phyloP scores from a whole-genome alignment of 495 filamentous ascomycete genomes.

The Daldinia loculata region DNA sequence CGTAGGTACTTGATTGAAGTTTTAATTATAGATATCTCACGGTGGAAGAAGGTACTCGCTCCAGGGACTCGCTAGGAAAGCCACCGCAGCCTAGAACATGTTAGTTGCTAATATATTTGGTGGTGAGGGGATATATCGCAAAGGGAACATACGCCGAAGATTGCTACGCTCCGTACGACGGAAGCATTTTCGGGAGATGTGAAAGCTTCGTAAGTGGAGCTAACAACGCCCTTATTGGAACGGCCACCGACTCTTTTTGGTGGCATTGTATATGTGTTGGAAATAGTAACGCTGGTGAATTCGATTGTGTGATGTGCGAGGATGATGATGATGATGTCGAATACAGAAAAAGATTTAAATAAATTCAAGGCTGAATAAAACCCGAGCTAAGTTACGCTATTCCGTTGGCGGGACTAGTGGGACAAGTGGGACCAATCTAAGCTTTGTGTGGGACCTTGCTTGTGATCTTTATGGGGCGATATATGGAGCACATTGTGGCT shows the following conservation, averaged over 20 bases:
- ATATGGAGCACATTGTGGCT: slow-evolving; percentile 3
- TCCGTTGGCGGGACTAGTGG: neutral
- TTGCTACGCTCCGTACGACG: slow-evolving; percentile 73
- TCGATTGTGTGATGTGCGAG: neutral
- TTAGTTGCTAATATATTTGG: neutral
- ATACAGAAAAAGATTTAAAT: slow-evolving; percentile 18
- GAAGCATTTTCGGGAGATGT: slow-evolving; percentile 77
- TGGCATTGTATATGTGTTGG: slow-evolving; percentile 44
- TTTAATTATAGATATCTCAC: slow-evolving; percentile 49
- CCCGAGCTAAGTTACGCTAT: neutral
- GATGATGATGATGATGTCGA: neutral
- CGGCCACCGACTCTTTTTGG: slow-evolving; percentile 49
- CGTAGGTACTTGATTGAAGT: neutral
- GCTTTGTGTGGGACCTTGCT: neutral
- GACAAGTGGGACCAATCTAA: neutral
- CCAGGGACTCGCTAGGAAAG: slow-evolving; percentile 78
- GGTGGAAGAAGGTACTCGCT: slow-evolving; percentile 77
- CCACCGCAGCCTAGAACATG: slow-evolving; percentile 68
- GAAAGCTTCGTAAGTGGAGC: slow-evolving; percentile 66
- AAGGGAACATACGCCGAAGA: slow-evolving; percentile 72
- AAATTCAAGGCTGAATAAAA: slow-evolving; percentile 8
- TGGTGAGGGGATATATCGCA: neutral
- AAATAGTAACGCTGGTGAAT: neutral
- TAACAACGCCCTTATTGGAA: slow-evolving; percentile 52
- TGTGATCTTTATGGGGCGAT: neutral